Percentiles rank a stretch among this genome's conserved stretches.
Conservation (phyloP, 805 yeast species). For the Tetrapisispora pingtungensis region DNA sequence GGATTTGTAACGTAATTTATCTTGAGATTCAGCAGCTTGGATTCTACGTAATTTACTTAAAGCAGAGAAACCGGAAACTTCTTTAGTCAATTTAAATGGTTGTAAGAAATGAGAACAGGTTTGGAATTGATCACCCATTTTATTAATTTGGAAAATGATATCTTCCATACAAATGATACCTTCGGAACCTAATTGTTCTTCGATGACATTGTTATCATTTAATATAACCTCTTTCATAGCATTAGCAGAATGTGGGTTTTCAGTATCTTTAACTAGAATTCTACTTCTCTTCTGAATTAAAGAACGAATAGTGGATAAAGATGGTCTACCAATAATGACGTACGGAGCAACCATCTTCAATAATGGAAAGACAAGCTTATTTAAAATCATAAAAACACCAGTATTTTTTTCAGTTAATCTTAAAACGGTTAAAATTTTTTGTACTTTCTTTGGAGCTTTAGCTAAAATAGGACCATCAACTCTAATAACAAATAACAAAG, state of each 20-base stretch:
- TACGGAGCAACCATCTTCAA: conserved; percentile 64
- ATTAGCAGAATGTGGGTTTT: conserved; percentile 11
- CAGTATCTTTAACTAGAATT: conserved; percentile 31
- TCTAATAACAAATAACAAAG: conserved; percentile 57
- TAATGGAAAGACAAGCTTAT: conserved; percentile 48
- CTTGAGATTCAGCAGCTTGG: conserved; percentile 43
- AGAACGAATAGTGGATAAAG: conserved; percentile 61
- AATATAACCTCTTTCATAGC: conserved; percentile 38
- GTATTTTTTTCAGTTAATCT: conserved; percentile 51
- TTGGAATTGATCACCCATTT: conserved; percentile 57
- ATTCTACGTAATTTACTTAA: conserved; percentile 57
- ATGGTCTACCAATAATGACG: conserved; percentile 63
- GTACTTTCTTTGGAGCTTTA: conserved; percentile 55
- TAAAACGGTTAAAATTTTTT: conserved; percentile 47
- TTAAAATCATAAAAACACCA: conserved; percentile 63
- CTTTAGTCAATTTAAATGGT: conserved; percentile 62
- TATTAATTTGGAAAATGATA: conserved; percentile 57
- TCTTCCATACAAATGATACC: conserved; percentile 77
- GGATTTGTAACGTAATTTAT: conserved; percentile 35
- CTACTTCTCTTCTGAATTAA: conserved; percentile 70
- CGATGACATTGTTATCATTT: conserved; percentile 67
- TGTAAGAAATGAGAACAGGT: conserved; percentile 49
- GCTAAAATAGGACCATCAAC: conserved; percentile 55
- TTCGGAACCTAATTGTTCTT: conserved; percentile 56
- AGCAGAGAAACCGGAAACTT: conserved; percentile 68